phyloP scores from a whole-genome alignment of 2,329 filamentous ascomycete species.

The Nigrospora osmanthi region DNA sequence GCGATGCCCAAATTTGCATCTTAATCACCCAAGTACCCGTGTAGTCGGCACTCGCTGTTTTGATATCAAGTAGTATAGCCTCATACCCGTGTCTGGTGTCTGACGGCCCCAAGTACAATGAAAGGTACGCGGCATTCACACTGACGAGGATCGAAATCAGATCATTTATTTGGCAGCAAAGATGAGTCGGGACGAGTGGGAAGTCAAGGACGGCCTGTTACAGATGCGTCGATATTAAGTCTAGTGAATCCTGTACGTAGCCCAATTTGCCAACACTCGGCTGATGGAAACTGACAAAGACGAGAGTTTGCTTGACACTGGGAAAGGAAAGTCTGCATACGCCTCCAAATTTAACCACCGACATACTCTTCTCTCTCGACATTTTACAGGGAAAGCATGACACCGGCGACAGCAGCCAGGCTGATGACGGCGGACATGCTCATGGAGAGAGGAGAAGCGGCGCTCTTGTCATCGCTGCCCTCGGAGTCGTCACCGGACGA shows the following conservation, averaged over 20 bases:
- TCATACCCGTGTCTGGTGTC: no score
- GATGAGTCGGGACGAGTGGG: no score
- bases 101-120: no score
- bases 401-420: slow-evolving; percentile 35
- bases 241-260: slow-evolving; percentile 33
- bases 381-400: slow-evolving; percentile 45
- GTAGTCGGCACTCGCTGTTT: no score
- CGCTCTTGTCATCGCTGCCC: slow-evolving; percentile 21
- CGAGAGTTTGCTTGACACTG: slow-evolving; percentile 19
- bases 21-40: no score
- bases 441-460: slow-evolving; percentile 36
- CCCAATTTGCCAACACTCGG: slow-evolving; percentile 14
- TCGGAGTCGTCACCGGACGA: slow-evolving; percentile 21
- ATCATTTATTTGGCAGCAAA: no score
- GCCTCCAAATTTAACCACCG: slow-evolving; percentile 9
- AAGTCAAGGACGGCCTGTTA: slow-evolving; percentile 4
- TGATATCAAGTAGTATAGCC: no score
- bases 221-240: slow-evolving; percentile 34
- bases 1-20: no score
- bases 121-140: no score
- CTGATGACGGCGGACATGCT: slow-evolving; percentile 39
- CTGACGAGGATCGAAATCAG: no score
- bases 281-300: slow-evolving; percentile 16
- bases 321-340: slow-evolving; percentile 15
- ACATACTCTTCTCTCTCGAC: slow-evolving; percentile 1